A percentile compares a stretch with the other conserved stretches of the same genome.
Evolutionary conservation across 805 yeast genomes (phyloP).

Genomic region (Isabelozyma heimii): DNA sequence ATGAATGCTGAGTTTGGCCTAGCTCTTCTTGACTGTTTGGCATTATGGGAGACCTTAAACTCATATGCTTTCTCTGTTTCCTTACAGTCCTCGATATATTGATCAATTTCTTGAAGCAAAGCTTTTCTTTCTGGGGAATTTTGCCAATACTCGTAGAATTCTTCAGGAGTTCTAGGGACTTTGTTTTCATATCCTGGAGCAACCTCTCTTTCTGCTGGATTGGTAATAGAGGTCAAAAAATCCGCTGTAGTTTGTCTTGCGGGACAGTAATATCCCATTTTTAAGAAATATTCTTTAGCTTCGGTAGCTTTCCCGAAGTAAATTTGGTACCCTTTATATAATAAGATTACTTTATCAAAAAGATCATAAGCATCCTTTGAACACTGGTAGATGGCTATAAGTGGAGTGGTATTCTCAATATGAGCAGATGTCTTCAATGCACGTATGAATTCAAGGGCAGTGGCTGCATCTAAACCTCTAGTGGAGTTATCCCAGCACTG

Average conservation of each 20-base stretch:
- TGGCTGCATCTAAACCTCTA: constrained; percentile 68
- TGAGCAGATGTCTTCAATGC: constrained; percentile 60
- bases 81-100: constrained; percentile 11
- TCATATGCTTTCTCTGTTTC: constrained; percentile 6
- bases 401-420: constrained; percentile 52
- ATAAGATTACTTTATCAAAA: constrained; percentile 59
- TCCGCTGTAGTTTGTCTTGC: constrained; percentile 41
- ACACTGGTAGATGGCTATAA: constrained; percentile 68
- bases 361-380: constrained; percentile 60
- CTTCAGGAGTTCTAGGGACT: constrained; percentile 26
- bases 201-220: constrained; percentile 26
- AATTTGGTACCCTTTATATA: constrained; percentile 61
- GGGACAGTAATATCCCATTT: constrained; percentile 39
- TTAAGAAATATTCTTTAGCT: constrained; percentile 41
- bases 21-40: constrained; percentile 14
- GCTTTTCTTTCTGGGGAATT: constrained; percentile 18
- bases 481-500: constrained; percentile 71
- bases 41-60: constrained; percentile 16
- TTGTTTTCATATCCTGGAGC: constrained; percentile 33
- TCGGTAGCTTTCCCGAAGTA: constrained; percentile 53
- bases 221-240: constrained; percentile 28
- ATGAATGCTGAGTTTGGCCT: constrained; percentile 4
- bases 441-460: constrained; percentile 64
- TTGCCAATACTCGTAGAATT: constrained; percentile 27
- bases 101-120: constrained; percentile 15